Evolutionary conservation across 2,329 filamentous ascomycete genomes (phyloP).

Genomic region (Fusarium longipes): DNA sequence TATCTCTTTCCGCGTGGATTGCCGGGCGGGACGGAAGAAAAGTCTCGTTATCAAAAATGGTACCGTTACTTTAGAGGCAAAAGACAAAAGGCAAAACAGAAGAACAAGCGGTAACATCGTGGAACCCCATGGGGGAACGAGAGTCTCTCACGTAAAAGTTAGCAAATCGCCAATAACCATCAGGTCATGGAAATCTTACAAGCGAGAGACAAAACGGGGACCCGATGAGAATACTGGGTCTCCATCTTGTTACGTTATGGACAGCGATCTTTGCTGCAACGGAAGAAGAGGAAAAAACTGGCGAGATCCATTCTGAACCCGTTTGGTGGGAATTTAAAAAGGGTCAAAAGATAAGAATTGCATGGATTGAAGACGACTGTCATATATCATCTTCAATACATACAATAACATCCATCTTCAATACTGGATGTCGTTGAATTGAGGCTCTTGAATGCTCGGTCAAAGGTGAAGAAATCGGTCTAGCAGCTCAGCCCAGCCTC

Average conservation of each 20-base stretch:
- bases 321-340: background rate
- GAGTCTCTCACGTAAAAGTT: conserved; percentile 41
- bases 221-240: conserved; percentile 7
- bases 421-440: conserved; percentile 1
- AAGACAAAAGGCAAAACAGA: background rate
- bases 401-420: background rate
- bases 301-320: conserved; percentile 2
- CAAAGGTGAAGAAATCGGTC: conserved; percentile 1
- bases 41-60: conserved; percentile 21
- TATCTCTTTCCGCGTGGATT: conserved; percentile 20
- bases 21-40: background rate
- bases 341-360: conserved; percentile 1
- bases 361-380: background rate
- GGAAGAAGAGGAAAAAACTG: background rate
- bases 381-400: background rate
- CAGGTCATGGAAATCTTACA: conserved; percentile 33
- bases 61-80: background rate
- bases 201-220: conserved; percentile 12
- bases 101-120: conserved; percentile 21
- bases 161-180: conserved; percentile 33
- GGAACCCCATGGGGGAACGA: conserved; percentile 37
- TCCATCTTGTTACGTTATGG: conserved; percentile 33
- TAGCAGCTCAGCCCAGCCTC: background rate
- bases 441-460: conserved; percentile 10
- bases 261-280: conserved; percentile 35